phyloP scores from a whole-genome alignment of 2,329 filamentous ascomycete genomes.

The Pestalotiopsis sp. region DNA sequence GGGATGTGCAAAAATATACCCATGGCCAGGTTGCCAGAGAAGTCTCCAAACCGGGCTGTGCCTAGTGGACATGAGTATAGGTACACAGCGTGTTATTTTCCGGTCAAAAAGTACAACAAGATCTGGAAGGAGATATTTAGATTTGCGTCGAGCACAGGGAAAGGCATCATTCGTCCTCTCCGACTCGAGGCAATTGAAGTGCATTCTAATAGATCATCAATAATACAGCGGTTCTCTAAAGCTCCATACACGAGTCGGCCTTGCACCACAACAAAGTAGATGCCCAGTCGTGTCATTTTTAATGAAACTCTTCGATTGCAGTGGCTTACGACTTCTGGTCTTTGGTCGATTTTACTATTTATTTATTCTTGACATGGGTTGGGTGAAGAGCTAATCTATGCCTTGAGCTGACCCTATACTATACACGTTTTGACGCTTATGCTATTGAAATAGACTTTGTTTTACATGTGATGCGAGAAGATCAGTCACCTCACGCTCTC shows the following conservation, averaged over 20 bases:
- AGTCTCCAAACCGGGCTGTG: neutral
- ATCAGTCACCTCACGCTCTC: constrained; percentile 14
- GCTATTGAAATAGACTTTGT: neutral
- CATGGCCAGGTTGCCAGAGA: neutral
- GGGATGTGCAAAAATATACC: constrained; percentile 6
- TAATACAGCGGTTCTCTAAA: constrained; percentile 1
- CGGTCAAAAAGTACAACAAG: neutral
- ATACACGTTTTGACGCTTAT: neutral
- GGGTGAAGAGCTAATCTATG: neutral
- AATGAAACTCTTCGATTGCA: neutral
- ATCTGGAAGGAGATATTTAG: constrained; percentile 9
- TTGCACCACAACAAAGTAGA: neutral
- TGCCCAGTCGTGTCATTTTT: neutral
- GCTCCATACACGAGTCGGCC: neutral
- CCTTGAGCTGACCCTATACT: neutral
- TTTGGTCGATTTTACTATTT: neutral
- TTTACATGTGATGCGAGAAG: neutral
- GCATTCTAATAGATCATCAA: constrained; percentile 8
- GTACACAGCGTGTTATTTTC: constrained; percentile 1
- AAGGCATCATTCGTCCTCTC: neutral
- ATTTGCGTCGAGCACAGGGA: neutral
- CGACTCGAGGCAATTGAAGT: neutral
- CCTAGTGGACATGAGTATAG: neutral
- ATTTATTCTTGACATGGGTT: neutral
- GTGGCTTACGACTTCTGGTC: neutral